Conservation (phyloP, 202 grass and related monocot species). For the Elaeis oleifera region DNA sequence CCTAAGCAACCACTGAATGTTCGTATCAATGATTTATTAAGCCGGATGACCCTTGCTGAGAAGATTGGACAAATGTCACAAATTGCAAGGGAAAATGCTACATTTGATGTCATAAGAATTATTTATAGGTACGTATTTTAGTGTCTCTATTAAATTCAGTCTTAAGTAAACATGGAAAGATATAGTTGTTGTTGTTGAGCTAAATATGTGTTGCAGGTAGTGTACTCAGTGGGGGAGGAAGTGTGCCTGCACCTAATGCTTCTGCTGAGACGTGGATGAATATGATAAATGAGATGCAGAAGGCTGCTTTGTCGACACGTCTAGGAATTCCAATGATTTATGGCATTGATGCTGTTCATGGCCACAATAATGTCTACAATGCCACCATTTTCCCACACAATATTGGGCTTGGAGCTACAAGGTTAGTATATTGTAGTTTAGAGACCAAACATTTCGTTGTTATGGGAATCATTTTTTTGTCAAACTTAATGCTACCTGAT, state of each 20-base stretch:
- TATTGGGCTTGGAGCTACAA: slow-evolving; percentile 74
- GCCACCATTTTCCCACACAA: slow-evolving; percentile 95
- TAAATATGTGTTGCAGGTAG: slow-evolving; percentile 32
- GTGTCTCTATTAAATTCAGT: too few relatives aligned
- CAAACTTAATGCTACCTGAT: too few relatives aligned
- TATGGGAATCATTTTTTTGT: too few relatives aligned
- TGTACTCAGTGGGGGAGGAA: slow-evolving; percentile 77
- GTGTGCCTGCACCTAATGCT: slow-evolving; percentile 42
- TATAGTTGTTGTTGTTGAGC: too few relatives aligned
- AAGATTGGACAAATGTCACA: slow-evolving; percentile 92
- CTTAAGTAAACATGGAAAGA: too few relatives aligned
- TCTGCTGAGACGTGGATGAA: slow-evolving; percentile 48
- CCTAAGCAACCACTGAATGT: slow-evolving; percentile 35
- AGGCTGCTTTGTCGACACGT: slow-evolving; percentile 60
- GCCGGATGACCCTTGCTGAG: slow-evolving; percentile 67
- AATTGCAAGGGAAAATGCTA: slow-evolving; percentile 55
- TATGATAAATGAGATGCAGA: slow-evolving; percentile 59
- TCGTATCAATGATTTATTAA: slow-evolving; percentile 51
- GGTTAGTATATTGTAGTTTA: slow-evolving; percentile 2
- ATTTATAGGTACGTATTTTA: slow-evolving; percentile 41
- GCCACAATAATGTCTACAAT: slow-evolving; percentile 70
- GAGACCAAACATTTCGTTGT: too few relatives aligned
- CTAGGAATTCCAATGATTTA: slow-evolving; percentile 92
- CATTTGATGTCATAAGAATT: slow-evolving; percentile 47
- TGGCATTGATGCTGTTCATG: slow-evolving; percentile 86